A percentile compares a stretch with the other conserved stretches of the same genome.
These are phyloP conservation scores for Auricularia sp. DNA, from an alignment of 768 basidiomycete species.

Conservation along the genomic window DNA sequence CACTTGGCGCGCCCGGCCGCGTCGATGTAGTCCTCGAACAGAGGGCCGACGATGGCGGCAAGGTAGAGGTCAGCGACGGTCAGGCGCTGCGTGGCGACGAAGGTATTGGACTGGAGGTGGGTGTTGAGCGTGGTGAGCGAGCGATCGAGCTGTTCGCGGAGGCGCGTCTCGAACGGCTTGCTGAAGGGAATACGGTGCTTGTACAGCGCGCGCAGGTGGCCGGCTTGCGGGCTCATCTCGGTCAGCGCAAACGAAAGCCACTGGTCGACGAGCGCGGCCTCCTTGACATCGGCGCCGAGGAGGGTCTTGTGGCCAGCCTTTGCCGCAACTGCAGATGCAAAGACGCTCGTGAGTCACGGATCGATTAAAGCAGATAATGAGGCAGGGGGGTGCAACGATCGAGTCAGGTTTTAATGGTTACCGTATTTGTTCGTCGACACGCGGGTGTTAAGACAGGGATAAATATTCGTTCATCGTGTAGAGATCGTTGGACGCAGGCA, in stretches of 20 bases:
- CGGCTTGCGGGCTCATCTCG: slow-evolving; percentile 39
- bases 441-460: slow-evolving; percentile 58
- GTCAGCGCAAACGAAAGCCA: slow-evolving; percentile 70
- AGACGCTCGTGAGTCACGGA: slow-evolving; percentile 12
- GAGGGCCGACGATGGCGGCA: slow-evolving; percentile 47
- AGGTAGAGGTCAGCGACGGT: slow-evolving; percentile 80
- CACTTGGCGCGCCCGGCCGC: slow-evolving; percentile 51
- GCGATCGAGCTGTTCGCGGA: slow-evolving; percentile 15
- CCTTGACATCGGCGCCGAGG: slow-evolving; percentile 52
- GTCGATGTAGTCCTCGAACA: slow-evolving; percentile 48
- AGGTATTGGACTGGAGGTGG: slow-evolving; percentile 71
- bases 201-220: slow-evolving; percentile 36
- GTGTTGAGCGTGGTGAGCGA: slow-evolving; percentile 59
- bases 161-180: slow-evolving; percentile 56
- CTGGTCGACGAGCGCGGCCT: slow-evolving; percentile 71
- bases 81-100: slow-evolving; percentile 89
- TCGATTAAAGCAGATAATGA: slow-evolving; percentile 1
- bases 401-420: not conserved
- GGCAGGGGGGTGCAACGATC: not conserved
- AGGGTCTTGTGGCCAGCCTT: slow-evolving; percentile 72
- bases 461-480: slow-evolving; percentile 38
- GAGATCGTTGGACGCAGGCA: slow-evolving; percentile 1
- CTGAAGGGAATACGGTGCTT: slow-evolving; percentile 46
- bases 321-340: slow-evolving; percentile 47
- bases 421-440: not conserved